Base-by-base conservation (phyloP, 306 rosid species). In the Hippophae tibetana region DNA sequence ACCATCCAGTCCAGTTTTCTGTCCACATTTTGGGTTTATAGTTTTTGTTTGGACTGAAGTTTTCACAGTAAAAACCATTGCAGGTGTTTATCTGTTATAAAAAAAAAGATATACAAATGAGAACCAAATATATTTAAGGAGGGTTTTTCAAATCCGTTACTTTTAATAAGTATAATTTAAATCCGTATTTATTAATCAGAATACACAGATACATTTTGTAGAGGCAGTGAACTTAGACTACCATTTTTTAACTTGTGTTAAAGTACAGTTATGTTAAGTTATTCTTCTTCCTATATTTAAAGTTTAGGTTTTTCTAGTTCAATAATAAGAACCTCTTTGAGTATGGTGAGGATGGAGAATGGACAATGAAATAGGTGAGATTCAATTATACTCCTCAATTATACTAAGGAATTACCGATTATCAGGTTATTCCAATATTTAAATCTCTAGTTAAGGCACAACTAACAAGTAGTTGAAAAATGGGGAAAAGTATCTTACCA, bases 1-100 rank as follows among this genome's bases (percentile, higher is more conserved):
- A 92, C 99, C 99, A 93, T 50, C 97, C 84, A 74, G 87, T 83
- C 99, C 99, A 93, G 49, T 76, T 80, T 70, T 93, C 99, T 7
- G 99, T 93, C 95, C 95, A 93, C 86, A 93, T 80, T 72, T 89
- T 93, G 61, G 99, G 99, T 65, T 84, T 93, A 60, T 80, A 72
- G 10, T 56, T 42, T 69, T 76, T 61, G 81, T 89, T 88, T 42
- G 99, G 97, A 11, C 62, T 80, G 68, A 77, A 93, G 54, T 81
- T 82, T 68, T 93, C 97, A 56, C 97, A 93, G 76, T 93, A 93
- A 69, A 56, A 93, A 7, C 81, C 99, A 72, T 93, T 93, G 81
- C 97, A 93, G 54, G 99, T 76, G 58, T 89, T 82, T 60, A 89
- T 93, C 99, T 93, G 79, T 69, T 52, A 23, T 67, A 64, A n/a